phyloP scores from a whole-genome alignment of 2,329 filamentous ascomycete species.

The Aspergillus sp. region DNA sequence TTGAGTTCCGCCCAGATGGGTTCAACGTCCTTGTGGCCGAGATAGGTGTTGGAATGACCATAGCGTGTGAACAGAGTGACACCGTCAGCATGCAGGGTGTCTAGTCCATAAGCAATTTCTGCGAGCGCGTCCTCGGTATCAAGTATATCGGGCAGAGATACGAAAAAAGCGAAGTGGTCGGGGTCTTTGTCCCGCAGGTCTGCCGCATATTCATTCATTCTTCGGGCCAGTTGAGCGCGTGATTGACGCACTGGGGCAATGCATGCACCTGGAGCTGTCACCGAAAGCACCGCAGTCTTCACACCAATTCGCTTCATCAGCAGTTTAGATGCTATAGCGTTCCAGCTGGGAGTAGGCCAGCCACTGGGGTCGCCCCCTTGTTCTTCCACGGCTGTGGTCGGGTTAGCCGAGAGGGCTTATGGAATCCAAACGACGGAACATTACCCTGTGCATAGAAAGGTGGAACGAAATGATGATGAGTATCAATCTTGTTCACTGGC shows the following conservation, averaged over 20 bases:
- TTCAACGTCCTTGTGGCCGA: constrained; percentile 43
- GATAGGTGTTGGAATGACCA: constrained; percentile 49
- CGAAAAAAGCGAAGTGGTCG: constrained; percentile 10
- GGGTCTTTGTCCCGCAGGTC: constrained; percentile 8
- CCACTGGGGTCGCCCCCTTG: constrained; percentile 26
- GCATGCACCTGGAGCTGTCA: constrained; percentile 13
- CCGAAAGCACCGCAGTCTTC: constrained; percentile 9
- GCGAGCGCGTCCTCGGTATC: constrained; percentile 12
- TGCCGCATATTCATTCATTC: constrained; percentile 12
- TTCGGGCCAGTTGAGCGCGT: constrained; percentile 1
- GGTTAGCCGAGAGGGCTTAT: not conserved
- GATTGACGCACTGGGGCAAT: constrained; percentile 4
- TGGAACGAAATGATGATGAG: constrained; percentile 29
- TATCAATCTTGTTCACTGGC: constrained; percentile 28
- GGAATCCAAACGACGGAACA: not conserved
- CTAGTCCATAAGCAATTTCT: constrained; percentile 13
- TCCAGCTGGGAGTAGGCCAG: constrained; percentile 26
- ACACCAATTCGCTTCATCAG: constrained; percentile 22
- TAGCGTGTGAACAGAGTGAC: constrained; percentile 51
- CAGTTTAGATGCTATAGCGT: constrained; percentile 13
- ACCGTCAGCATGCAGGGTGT: constrained; percentile 42
- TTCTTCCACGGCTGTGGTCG: constrained; percentile 19
- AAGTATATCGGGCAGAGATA: constrained; percentile 12
- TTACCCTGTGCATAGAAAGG: constrained; percentile 27
- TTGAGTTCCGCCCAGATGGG: constrained; percentile 52